phyloP scores from a whole-genome alignment of 2,329 filamentous ascomycete genomes.

The Mycocentrospora acerina region DNA sequence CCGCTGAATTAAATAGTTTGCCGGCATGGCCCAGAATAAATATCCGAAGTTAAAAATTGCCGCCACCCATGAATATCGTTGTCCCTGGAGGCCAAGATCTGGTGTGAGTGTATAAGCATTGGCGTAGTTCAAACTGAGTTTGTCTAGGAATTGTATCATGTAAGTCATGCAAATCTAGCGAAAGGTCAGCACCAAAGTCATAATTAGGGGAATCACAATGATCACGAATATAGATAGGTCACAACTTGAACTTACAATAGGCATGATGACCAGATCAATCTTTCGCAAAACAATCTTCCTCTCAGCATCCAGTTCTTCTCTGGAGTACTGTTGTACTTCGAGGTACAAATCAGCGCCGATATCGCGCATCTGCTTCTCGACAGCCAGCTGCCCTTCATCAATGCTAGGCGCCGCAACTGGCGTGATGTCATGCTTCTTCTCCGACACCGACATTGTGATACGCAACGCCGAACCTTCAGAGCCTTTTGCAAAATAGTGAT shows the following conservation, averaged over 20 bases:
- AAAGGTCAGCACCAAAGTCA: too few relatives aligned
- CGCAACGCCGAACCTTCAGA: too few relatives aligned
- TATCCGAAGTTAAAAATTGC: constrained; percentile 50
- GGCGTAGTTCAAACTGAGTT: constrained; percentile 46
- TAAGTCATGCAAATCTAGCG: constrained; percentile 45
- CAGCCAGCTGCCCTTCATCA: constrained; percentile 29
- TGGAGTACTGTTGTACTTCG: constrained; percentile 46
- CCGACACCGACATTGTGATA: too few relatives aligned
- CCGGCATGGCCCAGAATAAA: constrained; percentile 45
- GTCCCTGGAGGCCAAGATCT: constrained; percentile 39
- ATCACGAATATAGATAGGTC: not conserved
- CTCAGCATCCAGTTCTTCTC: constrained; percentile 48
- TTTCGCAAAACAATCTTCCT: constrained; percentile 46
- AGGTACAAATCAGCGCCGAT: constrained; percentile 50
- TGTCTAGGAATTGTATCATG: constrained; percentile 51
- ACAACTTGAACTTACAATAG: constrained; percentile 38
- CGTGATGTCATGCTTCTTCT: constrained; percentile 26
- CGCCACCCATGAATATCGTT: constrained; percentile 46
- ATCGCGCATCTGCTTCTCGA: constrained; percentile 43
- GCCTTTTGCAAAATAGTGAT: too few relatives aligned
- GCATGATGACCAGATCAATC: constrained; percentile 51
- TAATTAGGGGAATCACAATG: too few relatives aligned
- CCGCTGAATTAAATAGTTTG: constrained; percentile 43
- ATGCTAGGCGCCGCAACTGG: constrained; percentile 26
- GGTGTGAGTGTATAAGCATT: constrained; percentile 41